Conservation (phyloP, 2,329 filamentous ascomycete genomes). For the Cladosporium oxysporum region DNA sequence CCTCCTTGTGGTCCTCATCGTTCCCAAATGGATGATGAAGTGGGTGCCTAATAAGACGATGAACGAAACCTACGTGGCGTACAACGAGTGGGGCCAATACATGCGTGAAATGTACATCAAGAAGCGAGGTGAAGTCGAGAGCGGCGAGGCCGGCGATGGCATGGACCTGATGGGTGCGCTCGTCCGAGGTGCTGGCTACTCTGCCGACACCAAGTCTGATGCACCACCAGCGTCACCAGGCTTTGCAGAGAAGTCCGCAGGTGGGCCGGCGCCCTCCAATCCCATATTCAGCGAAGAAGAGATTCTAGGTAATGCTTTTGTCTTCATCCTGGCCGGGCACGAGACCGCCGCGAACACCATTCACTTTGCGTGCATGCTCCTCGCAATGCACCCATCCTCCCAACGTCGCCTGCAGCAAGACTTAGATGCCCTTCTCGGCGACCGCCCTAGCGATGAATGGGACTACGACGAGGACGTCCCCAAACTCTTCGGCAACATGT, state of each 20-base stretch:
- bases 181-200: conserved; percentile 49
- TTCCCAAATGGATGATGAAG: conserved; percentile 59
- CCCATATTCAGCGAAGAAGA: conserved; percentile 60
- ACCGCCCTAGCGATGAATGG: conserved; percentile 63
- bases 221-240: conserved; percentile 30
- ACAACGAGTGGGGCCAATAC: conserved; percentile 66
- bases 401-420: conserved; percentile 70
- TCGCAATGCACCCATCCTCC: conserved; percentile 64
- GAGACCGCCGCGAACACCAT: conserved; percentile 77
- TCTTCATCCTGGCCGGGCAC: conserved; percentile 70
- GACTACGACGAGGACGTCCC: conserved; percentile 69
- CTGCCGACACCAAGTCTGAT: conserved; percentile 22
- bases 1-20: conserved; percentile 62
- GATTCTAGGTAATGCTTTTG: conserved; percentile 70
- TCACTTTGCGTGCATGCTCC: conserved; percentile 68
- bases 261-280: conserved; percentile 36
- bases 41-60: conserved; percentile 55
- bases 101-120: conserved; percentile 68
- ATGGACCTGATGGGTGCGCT: conserved; percentile 60
- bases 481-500: conserved; percentile 66
- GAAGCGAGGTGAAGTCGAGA: conserved; percentile 55
- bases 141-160: conserved; percentile 42
- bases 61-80: conserved; percentile 56
- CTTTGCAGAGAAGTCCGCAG: conserved; percentile 36
- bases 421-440: conserved; percentile 65